Evolutionary conservation across 2,329 filamentous ascomycete genomes (phyloP).

Genomic region (Fusarium domesticum): DNA sequence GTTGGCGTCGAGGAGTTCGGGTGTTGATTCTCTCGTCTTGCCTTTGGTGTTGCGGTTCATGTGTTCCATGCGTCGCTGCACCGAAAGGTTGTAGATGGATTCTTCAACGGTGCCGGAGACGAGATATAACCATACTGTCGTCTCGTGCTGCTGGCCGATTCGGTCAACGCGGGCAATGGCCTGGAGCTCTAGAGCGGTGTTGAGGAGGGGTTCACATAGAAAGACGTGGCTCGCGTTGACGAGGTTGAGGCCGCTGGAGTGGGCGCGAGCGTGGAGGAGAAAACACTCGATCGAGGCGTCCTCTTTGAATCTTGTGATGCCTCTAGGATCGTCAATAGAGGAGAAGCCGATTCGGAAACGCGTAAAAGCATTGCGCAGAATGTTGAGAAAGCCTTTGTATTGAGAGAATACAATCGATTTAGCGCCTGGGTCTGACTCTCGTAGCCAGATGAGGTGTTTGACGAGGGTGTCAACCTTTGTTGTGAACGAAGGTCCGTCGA

Average conservation of each 20-base stretch:
- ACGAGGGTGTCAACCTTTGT: conserved; percentile 86
- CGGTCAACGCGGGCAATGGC: conserved; percentile 93
- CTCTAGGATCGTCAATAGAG: conserved; percentile 65
- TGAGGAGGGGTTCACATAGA: conserved; percentile 88
- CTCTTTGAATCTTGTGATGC: conserved; percentile 72
- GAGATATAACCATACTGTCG: conserved; percentile 93
- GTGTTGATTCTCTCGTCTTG: conserved; percentile 40
- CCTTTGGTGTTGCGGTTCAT: conserved; percentile 49
- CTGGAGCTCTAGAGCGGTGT: conserved; percentile 90
- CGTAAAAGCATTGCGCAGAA: conserved; percentile 67
- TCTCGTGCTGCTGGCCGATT: conserved; percentile 84
- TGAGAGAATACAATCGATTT: conserved; percentile 96
- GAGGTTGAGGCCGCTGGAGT: conserved; percentile 85
- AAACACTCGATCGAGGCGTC: conserved; percentile 77
- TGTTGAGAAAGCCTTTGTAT: conserved; percentile 72
- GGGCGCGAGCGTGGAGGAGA: conserved; percentile 81
- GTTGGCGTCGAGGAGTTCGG: conserved; percentile 54
- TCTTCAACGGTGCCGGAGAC: conserved; percentile 90
- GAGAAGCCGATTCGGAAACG: conserved; percentile 71
- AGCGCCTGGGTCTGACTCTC: conserved; percentile 76
- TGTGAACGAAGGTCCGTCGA: conserved; percentile 71
- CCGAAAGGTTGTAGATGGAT: conserved; percentile 84
- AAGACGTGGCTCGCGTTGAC: conserved; percentile 94
- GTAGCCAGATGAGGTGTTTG: conserved; percentile 81
- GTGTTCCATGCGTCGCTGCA: conserved; percentile 73